These are phyloP conservation scores for Lecanosticta acicola DNA, from an alignment of 2,329 filamentous ascomycete species.

Conservation along the genomic window DNA sequence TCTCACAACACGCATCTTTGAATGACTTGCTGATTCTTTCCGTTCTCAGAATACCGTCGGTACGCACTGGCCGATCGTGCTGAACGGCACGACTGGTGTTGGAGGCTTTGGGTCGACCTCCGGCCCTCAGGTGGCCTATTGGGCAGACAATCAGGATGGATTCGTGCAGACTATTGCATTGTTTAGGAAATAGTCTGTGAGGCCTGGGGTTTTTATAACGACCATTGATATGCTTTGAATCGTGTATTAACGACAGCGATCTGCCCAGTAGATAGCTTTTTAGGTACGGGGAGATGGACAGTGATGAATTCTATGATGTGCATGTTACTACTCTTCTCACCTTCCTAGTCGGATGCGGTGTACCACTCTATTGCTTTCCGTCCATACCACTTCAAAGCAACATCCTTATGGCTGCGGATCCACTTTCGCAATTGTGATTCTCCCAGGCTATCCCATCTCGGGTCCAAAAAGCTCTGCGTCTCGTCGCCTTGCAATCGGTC, in stretches of 20 bases:
- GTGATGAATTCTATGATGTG: too few relatives aligned
- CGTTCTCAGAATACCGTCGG: conserved; percentile 30
- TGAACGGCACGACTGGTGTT: conserved; percentile 36
- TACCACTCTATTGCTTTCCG: conserved; percentile 27
- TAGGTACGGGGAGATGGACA: background rate
- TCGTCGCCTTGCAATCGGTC: conserved; percentile 10
- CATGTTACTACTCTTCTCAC: too few relatives aligned
- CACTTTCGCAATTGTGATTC: conserved; percentile 36
- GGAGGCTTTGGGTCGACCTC: background rate
- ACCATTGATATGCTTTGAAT: background rate
- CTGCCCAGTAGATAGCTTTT: too few relatives aligned
- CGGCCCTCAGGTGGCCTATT: conserved; percentile 32
- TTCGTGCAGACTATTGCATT: conserved; percentile 42
- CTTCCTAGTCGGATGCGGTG: conserved; percentile 9
- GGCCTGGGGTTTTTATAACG: background rate
- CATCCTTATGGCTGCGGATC: conserved; percentile 33
- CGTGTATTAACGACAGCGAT: too few relatives aligned
- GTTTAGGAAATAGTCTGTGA: conserved; percentile 24
- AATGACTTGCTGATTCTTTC: too few relatives aligned
- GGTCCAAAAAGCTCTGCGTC: conserved; percentile 27
- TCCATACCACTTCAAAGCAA: conserved; percentile 35
- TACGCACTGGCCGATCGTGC: conserved; percentile 41
- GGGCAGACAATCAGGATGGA: conserved; percentile 44
- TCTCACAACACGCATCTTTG: too few relatives aligned
- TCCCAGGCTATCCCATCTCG: conserved; percentile 33